Conservation (phyloP, 148 eudicot species). For the Amaranthus cruentus region DNA sequence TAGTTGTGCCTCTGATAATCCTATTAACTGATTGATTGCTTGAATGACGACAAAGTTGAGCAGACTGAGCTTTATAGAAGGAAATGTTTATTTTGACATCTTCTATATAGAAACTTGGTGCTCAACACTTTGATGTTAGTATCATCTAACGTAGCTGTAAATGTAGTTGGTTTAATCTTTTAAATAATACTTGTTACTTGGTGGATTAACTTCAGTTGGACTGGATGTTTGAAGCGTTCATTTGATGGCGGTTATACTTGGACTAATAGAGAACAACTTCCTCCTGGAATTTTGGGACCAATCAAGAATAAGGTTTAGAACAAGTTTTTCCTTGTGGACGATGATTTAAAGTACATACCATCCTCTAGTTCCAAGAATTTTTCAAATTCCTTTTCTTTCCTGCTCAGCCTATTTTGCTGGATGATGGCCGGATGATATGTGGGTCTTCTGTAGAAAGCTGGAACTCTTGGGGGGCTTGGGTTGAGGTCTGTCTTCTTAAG, state of each 20-base stretch:
- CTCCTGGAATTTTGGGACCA: slow-evolving; percentile 91
- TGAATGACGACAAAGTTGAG: background rate
- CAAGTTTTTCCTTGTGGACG: background rate
- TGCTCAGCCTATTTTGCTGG: slow-evolving; percentile 75
- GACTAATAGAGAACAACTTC: slow-evolving; percentile 77
- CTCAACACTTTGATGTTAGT: background rate
- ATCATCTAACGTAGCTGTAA: background rate
- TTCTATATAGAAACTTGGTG: background rate
- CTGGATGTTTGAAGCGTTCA: slow-evolving; percentile 91
- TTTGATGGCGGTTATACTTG: slow-evolving; percentile 82
- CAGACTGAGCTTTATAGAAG: background rate
- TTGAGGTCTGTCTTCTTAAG: slow-evolving; percentile 48
- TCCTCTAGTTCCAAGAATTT: background rate
- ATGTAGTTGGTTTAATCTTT: background rate
- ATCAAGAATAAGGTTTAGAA: slow-evolving; percentile 71
- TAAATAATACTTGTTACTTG: slow-evolving; percentile 1
- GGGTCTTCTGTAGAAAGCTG: slow-evolving; percentile 99
- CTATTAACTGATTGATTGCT: background rate
- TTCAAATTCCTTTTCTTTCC: slow-evolving; percentile 3
- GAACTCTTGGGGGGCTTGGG: slow-evolving; percentile 99
- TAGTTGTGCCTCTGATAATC: background rate
- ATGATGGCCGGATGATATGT: slow-evolving; percentile 70
- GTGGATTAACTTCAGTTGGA: slow-evolving; percentile 56
- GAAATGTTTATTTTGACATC: background rate
- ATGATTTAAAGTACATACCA: background rate